phyloP scores from a whole-genome alignment of 2,329 filamentous ascomycete genomes.

The Aspergillus viridinutans region DNA sequence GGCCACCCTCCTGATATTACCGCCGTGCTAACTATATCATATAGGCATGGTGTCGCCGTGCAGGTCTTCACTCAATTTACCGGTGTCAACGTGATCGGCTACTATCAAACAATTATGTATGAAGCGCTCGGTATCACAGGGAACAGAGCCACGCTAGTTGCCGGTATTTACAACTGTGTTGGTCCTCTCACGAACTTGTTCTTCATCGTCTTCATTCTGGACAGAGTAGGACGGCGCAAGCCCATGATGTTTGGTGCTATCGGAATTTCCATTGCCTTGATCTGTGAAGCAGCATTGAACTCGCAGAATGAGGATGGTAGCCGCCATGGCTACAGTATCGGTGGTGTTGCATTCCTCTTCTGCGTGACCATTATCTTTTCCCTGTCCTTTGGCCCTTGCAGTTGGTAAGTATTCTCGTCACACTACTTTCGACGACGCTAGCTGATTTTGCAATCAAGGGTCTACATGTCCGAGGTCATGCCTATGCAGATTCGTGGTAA shows the following conservation, averaged over 20 bases:
- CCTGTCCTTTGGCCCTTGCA: constrained; percentile 53
- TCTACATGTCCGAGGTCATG: constrained; percentile 64
- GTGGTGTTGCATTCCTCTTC: constrained; percentile 64
- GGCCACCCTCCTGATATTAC: background rate
- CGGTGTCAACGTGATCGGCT: constrained; percentile 40
- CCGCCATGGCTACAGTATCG: constrained; percentile 50
- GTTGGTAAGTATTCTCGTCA: constrained; percentile 18
- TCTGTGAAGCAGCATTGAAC: constrained; percentile 58
- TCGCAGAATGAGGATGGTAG: constrained; percentile 45
- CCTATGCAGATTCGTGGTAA: constrained; percentile 62
- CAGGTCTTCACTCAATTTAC: constrained; percentile 62
- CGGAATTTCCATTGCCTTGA: constrained; percentile 53
- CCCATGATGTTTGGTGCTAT: constrained; percentile 53
- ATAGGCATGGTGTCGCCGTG: constrained; percentile 53
- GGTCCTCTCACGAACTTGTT: constrained; percentile 41
- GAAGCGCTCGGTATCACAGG: constrained; percentile 53
- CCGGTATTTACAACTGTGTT: constrained; percentile 58
- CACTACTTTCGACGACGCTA: background rate
- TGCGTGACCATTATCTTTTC: constrained; percentile 58
- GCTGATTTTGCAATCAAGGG: constrained; percentile 42
- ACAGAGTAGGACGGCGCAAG: constrained; percentile 50
- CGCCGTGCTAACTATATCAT: background rate
- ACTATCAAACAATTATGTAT: constrained; percentile 42
- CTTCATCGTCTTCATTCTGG: constrained; percentile 56
- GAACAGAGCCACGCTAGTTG: constrained; percentile 50